Base-by-base conservation (phyloP, 352 stramenopile genomes). In the Pythium guiyangense region DNA sequence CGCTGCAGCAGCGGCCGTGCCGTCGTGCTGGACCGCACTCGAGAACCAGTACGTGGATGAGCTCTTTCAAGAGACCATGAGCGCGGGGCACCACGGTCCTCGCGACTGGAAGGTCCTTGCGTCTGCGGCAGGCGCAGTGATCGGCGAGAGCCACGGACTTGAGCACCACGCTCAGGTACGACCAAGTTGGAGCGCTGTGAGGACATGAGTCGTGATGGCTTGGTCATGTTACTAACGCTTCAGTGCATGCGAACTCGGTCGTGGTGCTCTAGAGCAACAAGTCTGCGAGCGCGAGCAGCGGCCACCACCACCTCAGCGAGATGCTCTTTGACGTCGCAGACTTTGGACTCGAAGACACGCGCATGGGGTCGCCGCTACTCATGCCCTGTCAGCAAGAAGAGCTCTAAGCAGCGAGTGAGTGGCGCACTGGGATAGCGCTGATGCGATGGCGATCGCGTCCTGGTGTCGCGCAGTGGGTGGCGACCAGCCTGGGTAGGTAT, bases 11-110 rank as follows among this genome's bases (percentile, higher is more conserved):
- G 31, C 31, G 8, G 31, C 31, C 12, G 31, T 10, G 31, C 4
- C 31, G 18, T 35, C 39, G 5, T 35, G 31, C n/a, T 51, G 40
- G 44, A 31, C 40, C n/a, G 43, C 44, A 0, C 40, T 61, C 12
- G 59, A 69, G 12, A 62, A 64, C 20, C 26, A 59, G 27, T 73
- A 54, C 37, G 51, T 77, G 6, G 72, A 81, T 17, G 64, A 62
- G 20, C 26, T 62, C 6, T 62, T 56, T 22, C 55, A 62, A 20
- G 55, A 73, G 29, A 57, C 31, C 31, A 37, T 37, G 31, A 37
- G 31, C 8, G 6, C 31, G 69, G 39, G 29, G 44, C 20, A 26
- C 58, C 58, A 71, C 20, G 65, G 67, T 15, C 15, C 49, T 6
- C 34, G 66, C 14, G 72, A 78, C 26, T 76, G 67, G 66, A 78